Percentiles rank a stretch among this genome's conserved stretches.
phyloP scores from a whole-genome alignment of 352 stramenopile species.

The Blastocystis sp. region DNA sequence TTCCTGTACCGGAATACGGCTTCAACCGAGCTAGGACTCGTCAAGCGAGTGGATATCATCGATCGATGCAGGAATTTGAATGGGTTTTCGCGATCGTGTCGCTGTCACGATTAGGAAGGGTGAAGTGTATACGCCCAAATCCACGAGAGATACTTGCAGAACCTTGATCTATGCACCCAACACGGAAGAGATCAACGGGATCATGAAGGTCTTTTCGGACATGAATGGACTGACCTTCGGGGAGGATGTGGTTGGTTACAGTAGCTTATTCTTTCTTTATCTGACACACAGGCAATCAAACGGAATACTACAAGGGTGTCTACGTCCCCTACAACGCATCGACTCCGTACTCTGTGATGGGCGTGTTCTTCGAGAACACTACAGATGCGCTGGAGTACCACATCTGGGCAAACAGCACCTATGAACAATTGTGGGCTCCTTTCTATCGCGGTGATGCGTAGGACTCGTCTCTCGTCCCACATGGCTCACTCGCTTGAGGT shows the following conservation, averaged over 20 bases:
- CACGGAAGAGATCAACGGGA: not conserved
- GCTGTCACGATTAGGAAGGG: not conserved
- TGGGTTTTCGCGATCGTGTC: not conserved
- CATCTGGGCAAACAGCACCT: slow-evolving; percentile 7
- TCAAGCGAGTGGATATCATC: not conserved
- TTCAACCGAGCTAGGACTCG: not conserved
- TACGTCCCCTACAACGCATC: not conserved
- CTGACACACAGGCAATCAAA: slow-evolving; percentile 2
- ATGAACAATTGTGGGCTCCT: not conserved
- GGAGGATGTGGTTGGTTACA: slow-evolving; percentile 10
- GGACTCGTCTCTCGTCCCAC: not conserved
- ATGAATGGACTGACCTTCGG: not conserved
- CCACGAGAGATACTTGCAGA: slow-evolving; percentile 15
- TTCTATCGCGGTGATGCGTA: not conserved
- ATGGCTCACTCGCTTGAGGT: not conserved
- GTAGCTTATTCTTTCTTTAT: not conserved
- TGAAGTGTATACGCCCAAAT: not conserved
- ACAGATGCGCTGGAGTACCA: not conserved
- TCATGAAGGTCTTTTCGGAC: not conserved
- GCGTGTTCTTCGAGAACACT: not conserved
- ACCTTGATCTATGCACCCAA: slow-evolving; percentile 42
- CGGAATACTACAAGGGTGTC: not conserved
- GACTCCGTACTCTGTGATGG: not conserved
- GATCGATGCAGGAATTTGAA: not conserved
- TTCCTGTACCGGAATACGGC: not conserved